phyloP scores from a whole-genome alignment of 768 basidiomycete genomes.

The Suillus spraguei region DNA sequence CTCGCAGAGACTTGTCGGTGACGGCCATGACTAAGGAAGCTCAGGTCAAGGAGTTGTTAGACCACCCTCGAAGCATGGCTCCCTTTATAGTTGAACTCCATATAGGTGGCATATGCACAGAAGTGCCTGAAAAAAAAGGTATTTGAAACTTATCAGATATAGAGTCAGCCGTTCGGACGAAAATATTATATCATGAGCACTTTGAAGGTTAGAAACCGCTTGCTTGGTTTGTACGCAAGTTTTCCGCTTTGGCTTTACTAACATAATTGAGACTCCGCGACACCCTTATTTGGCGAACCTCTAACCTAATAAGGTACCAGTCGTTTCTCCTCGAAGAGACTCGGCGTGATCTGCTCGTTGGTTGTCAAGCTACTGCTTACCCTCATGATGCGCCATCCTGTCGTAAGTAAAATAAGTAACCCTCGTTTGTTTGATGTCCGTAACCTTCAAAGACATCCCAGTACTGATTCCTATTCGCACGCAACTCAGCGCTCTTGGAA shows the following conservation, averaged over 20 bases:
- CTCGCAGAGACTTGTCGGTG: slow-evolving; percentile 11
- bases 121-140: not conserved
- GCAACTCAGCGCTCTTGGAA: too few species aligned
- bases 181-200: not conserved
- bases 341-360: too few species aligned
- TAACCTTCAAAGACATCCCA: too few species aligned
- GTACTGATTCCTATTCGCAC: too few species aligned
- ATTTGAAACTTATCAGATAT: not conserved
- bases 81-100: not conserved
- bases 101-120: not conserved
- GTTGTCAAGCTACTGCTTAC: too few species aligned
- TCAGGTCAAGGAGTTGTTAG: not conserved
- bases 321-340: too few species aligned
- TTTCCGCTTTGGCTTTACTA: not conserved
- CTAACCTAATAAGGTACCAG: too few species aligned
- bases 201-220: not conserved
- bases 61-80: not conserved
- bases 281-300: too few species aligned
- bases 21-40: not conserved
- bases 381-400: too few species aligned
- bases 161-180: not conserved
- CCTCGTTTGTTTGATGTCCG: too few species aligned
- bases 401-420: too few species aligned
- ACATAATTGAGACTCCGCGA: not conserved
- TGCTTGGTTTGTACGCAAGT: too few species aligned